Evolutionary conservation across 345 rosid genomes (phyloP).

Genomic region (Iberis pinnata): DNA sequence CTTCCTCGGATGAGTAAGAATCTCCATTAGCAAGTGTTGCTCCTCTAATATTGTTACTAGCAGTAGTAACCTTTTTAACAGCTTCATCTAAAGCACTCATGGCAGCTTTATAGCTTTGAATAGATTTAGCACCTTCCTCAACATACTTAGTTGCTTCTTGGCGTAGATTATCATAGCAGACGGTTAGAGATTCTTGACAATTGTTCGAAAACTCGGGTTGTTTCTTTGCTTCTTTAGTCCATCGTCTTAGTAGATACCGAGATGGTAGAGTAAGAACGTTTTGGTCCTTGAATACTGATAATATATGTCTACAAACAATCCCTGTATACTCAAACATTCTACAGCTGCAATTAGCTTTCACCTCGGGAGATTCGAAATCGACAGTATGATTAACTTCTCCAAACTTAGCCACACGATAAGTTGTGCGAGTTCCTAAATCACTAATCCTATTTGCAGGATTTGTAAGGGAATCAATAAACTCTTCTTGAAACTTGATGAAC

Average conservation of each 20-base stretch:
- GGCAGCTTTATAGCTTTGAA: slow-evolving; percentile 59
- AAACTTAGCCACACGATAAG: slow-evolving; percentile 59
- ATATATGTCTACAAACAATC: slow-evolving; percentile 62
- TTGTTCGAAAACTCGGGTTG: slow-evolving; percentile 37
- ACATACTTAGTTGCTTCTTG: slow-evolving; percentile 70
- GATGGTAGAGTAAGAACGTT: slow-evolving; percentile 69
- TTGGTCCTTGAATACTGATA: slow-evolving; percentile 65
- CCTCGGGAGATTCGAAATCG: slow-evolving; percentile 48
- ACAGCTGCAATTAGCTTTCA: slow-evolving; percentile 78
- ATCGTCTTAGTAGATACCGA: slow-evolving; percentile 56
- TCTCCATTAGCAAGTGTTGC: slow-evolving; percentile 36
- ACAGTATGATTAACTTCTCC: slow-evolving; percentile 59
- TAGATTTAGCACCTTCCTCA: slow-evolving; percentile 77
- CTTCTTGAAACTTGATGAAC: slow-evolving; percentile 70
- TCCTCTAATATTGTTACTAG: slow-evolving; percentile 40
- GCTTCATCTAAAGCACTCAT: slow-evolving; percentile 69
- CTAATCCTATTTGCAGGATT: slow-evolving; percentile 55
- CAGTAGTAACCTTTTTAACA: slow-evolving; percentile 49
- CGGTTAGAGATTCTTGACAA: slow-evolving; percentile 47
- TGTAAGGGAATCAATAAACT: slow-evolving; percentile 66
- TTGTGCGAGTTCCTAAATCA: slow-evolving; percentile 44
- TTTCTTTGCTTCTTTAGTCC: slow-evolving; percentile 73
- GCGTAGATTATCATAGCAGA: slow-evolving; percentile 56
- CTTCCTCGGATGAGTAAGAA: slow-evolving; percentile 35
- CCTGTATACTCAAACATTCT: slow-evolving; percentile 77